Percentiles rank a stretch among this genome's conserved stretches.
These are phyloP conservation scores for Beta corolliflora DNA, from an alignment of 179 eudicot genomes.

Conservation along the genomic window DNA sequence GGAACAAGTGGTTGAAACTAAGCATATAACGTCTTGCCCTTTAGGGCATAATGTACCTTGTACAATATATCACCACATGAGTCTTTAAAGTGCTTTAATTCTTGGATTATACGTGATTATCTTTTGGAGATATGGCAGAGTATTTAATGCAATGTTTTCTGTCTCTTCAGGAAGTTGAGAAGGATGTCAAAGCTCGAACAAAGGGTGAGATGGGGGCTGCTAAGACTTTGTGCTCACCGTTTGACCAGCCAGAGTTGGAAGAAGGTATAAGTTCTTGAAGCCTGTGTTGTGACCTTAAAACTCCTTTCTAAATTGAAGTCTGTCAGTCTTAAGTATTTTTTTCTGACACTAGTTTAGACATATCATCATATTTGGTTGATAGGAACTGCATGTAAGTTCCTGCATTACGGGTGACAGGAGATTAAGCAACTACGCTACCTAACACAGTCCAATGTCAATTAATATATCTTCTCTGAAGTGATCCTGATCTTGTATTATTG, in stretches of 20 bases:
- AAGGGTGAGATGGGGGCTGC: constrained; percentile 98
- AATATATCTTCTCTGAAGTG: not conserved
- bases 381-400: too few species aligned
- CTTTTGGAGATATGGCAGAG: not conserved
- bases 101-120: not conserved
- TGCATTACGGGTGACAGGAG: too few species aligned
- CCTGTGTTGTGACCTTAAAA: not conserved
- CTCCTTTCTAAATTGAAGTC: not conserved
- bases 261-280: constrained; percentile 58
- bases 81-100: not conserved
- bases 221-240: constrained; percentile 90
- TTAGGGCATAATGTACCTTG: not conserved
- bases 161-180: constrained; percentile 81
- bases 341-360: not conserved
- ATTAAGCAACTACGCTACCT: too few species aligned
- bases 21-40: too few species aligned
- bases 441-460: too few species aligned
- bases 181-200: constrained; percentile 88
- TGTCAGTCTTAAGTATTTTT: not conserved
- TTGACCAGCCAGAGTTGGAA: constrained; percentile 86
- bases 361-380: not conserved
- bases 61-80: not conserved
- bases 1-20: too few species aligned
- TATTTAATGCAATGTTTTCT: not conserved
- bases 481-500: not conserved